Evolutionary conservation across 2,329 filamentous ascomycete genomes (phyloP), one percentile per base, ranked within the genome.

Genomic region (Lachnellula suecica): DNA sequence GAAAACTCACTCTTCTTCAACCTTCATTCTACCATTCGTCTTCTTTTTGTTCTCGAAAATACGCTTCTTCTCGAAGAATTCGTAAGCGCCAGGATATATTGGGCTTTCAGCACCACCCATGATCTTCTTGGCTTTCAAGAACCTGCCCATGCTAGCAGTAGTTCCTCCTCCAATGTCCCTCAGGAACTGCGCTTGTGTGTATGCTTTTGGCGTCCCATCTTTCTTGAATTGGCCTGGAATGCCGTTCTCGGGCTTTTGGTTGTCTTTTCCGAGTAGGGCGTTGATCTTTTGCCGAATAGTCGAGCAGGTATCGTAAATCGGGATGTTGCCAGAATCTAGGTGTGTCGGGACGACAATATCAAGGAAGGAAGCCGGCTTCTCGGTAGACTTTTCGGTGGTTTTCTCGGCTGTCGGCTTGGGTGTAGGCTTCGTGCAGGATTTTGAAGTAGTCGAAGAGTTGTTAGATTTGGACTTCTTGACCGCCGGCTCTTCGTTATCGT

Each of bases 41-140:
- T 58, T 58, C 50, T 53, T 49, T 48, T 37, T 48, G 20, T 48
- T 51, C 29, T 58, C 50, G 17, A 34, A 56, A 11, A 58, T 43
- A 17, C 56, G 52, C 48, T 56, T 58, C 46, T 56, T 53, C 46
- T 56, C 53, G 44, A 58, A 58, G 27, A 58, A 58, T 37, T 22
- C 40, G 45, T 58, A 58, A 4, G 56, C 56, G 13, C 20, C 42
- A 27, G 53, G 51, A 51, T 56, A 58, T 4, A 52, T 42, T 20
- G 44, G 11, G 44, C 49, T 58, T 40, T 58, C 53, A 17, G 53
- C 53, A 10, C 53, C 56, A 19, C 44, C 56, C 56, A 58, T 58
- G 31, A 49, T 49, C 49, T 52, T 46, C 45, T 56, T 58, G 20
- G 51, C 48, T 10, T 42, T 51, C 38, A 58, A 22, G 34, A 58